Evolutionary conservation across 2,329 filamentous ascomycete genomes (phyloP).

Genomic region (Bipolaris bicolor): DNA sequence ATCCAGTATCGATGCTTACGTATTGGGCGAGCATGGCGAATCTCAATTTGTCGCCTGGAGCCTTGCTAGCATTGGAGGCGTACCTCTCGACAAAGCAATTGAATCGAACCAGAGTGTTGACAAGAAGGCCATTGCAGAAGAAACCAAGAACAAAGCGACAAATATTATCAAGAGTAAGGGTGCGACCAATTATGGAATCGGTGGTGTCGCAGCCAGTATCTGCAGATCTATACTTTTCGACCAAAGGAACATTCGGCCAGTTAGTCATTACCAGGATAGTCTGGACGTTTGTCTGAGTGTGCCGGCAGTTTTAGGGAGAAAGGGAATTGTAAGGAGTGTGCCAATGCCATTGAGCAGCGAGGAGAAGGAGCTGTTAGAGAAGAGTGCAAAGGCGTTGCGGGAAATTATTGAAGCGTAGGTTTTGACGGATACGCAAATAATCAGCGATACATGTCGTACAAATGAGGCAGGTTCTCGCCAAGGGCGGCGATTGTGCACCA

Average conservation of each 20-base stretch:
- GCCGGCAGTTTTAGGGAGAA: constrained; percentile 25
- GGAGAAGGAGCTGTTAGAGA: constrained; percentile 16
- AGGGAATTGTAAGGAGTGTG: constrained; percentile 19
- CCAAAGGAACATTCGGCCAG: constrained; percentile 18
- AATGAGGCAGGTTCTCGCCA: too few relatives aligned
- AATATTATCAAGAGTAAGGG: constrained; percentile 29
- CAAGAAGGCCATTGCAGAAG: constrained; percentile 13
- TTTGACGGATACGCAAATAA: background rate
- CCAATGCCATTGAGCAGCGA: constrained; percentile 10
- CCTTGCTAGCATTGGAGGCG: constrained; percentile 16
- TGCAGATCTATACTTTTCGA: constrained; percentile 25
- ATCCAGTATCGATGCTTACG: constrained; percentile 23
- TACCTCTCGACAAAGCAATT: constrained; percentile 11
- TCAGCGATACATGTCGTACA: background rate
- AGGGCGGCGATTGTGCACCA: too few relatives aligned
- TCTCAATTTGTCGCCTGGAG: constrained; percentile 28
- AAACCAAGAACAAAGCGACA: constrained; percentile 23
- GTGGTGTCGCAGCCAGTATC: constrained; percentile 25
- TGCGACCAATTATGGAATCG: constrained; percentile 30
- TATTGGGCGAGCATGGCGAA: constrained; percentile 29
- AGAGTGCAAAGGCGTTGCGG: constrained; percentile 23
- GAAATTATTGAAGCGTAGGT: constrained; percentile 15
- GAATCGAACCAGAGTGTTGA: background rate
- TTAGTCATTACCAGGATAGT: constrained; percentile 22
- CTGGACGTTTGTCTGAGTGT: constrained; percentile 25